Percentiles rank a stretch among this genome's conserved stretches.
Evolutionary conservation across 495 filamentous ascomycete genomes (phyloP).

Genomic region (Parmelia sp.): DNA sequence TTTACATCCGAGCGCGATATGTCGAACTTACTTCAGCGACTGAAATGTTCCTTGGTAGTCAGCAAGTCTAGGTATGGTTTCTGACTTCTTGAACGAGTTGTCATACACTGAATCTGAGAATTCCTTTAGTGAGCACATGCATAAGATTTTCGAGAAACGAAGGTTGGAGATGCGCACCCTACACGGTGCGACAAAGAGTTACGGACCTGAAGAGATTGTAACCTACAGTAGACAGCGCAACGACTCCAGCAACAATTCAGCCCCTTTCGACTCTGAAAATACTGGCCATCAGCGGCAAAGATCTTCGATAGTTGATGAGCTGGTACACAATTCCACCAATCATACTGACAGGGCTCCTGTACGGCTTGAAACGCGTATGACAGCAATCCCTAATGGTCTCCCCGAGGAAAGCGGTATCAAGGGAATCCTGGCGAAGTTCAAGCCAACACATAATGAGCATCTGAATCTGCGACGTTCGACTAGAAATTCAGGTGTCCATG

Average conservation of each 20-base stretch:
- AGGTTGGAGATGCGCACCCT: slow-evolving; percentile 2
- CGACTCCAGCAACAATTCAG: not conserved
- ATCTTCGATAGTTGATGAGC: not conserved
- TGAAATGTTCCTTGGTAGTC: not conserved
- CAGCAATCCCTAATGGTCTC: not conserved
- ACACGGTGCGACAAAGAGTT: not conserved
- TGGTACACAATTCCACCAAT: not conserved
- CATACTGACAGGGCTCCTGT: not conserved
- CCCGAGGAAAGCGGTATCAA: slow-evolving; percentile 3
- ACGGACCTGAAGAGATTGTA: not conserved
- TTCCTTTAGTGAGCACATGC: slow-evolving; percentile 33
- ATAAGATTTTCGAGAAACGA: slow-evolving; percentile 33
- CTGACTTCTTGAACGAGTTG: not conserved
- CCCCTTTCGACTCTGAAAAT: not conserved
- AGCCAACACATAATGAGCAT: slow-evolving; percentile 13
- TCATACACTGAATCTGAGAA: not conserved
- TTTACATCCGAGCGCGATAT: slow-evolving; percentile 28
- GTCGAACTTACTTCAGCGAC: slow-evolving; percentile 18
- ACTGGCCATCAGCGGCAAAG: not conserved
- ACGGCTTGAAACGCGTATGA: not conserved
- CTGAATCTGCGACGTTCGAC: slow-evolving; percentile 16
- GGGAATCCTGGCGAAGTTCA: slow-evolving; percentile 1
- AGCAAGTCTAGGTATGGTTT: not conserved
- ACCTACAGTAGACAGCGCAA: not conserved
- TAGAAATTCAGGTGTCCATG: slow-evolving; percentile 6